Evolutionary conservation across 345 rosid species (phyloP), one percentile per base, ranked within the genome.

Genomic region (Acer yangbiense): DNA sequence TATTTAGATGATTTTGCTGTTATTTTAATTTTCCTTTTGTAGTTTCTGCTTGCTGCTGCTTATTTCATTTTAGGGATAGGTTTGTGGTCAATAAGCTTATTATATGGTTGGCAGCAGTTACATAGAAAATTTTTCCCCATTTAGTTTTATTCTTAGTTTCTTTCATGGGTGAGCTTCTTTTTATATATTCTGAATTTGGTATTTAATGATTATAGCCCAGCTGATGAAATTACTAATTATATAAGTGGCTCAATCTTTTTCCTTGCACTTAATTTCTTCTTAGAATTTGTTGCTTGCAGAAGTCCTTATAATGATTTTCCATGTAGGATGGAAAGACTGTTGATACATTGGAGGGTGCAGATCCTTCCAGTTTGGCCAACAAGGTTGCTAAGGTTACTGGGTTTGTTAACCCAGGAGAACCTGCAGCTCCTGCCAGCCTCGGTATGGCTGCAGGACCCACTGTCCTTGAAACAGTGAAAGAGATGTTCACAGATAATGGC

Each of bases 401-500:
- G 20, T 85, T 88, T 10, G 85, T 83, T 71, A 88, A 86, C 35
- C 82, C 92, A 68, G 86, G 85, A 35, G 94, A 89, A 74, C 89
- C 99, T 83, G 98, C 99, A 12, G 94, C 98, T 79, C 99, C 98
- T 72, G 97, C 99, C 71, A 97, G 99, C 88, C 91, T 94, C 68
- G 99, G 97, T 23, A 81, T 97, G 89, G 98, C 98, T 82, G 98
- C 98, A 52, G 99, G 96, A 18, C 88, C 97, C 21, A 80, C 83
- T 46, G 68, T 94, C 79, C 92, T 97, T 60, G 96, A 94, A 85
- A 77, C 92, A 1, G 89, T 97, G 57, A 86, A 90, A 80, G 98
- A 88, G 83, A 74, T 91, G 55, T 91, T 90, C 46, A 86, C 87
- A 85, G 93, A 86, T 74, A 85, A 85, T 54, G 85, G 82, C 72